Percentiles rank a stretch among this genome's conserved stretches.
Conservation (phyloP, 345 rosid species). For the Aurinia saxatilis region DNA sequence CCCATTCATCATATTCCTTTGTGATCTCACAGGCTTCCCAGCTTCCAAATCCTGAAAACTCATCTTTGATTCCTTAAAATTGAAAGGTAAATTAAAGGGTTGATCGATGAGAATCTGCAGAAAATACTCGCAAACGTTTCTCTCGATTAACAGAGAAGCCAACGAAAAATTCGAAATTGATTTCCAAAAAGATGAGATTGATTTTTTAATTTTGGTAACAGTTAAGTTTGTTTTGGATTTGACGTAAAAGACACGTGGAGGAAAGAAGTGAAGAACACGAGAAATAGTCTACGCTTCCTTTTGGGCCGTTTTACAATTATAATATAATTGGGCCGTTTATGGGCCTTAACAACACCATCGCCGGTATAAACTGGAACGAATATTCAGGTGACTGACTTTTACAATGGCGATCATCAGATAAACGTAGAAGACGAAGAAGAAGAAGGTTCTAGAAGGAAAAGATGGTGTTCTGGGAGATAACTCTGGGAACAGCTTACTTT, state of each 20-base stretch:
- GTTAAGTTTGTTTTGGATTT: background rate
- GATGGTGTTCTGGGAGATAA: conserved; percentile 96
- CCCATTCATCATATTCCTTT: conserved; percentile 37
- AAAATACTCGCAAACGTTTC: background rate
- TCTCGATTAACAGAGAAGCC: background rate
- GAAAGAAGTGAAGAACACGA: background rate
- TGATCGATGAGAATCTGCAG: conserved; percentile 3
- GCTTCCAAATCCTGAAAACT: conserved; percentile 94
- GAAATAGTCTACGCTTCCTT: background rate
- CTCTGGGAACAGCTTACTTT: conserved; percentile 78
- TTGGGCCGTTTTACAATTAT: too few species aligned
- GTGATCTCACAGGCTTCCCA: conserved; percentile 40
- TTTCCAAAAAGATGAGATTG: background rate
- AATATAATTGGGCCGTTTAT: too few species aligned
- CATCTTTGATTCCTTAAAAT: conserved; percentile 31
- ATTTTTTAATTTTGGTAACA: background rate
- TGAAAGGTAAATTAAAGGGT: background rate
- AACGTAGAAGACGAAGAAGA: background rate
- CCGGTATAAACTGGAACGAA: too few species aligned
- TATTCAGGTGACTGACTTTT: background rate
- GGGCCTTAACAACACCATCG: too few species aligned
- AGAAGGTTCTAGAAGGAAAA: background rate
- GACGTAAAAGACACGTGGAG: background rate
- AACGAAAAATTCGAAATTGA: conserved; percentile 14
- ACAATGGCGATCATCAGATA: background rate